Percentiles rank a stretch among this genome's conserved stretches.
These are phyloP conservation scores for Neonectria neomacrospora DNA, from an alignment of 2,329 filamentous ascomycete genomes.

Conservation along the genomic window DNA sequence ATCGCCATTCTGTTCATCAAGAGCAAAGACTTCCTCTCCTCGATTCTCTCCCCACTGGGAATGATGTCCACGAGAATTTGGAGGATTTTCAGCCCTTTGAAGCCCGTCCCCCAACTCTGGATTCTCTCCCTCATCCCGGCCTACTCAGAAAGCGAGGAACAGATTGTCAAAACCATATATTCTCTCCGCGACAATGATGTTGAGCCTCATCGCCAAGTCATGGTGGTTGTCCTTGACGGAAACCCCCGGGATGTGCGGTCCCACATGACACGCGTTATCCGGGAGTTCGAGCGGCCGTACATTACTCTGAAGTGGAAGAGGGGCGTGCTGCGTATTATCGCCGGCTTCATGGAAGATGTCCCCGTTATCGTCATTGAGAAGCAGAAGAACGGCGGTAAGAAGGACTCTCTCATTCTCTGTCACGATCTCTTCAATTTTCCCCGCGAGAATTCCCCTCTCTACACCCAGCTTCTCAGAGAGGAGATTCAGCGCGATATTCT, in stretches of 20 bases:
- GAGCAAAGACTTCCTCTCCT: slow-evolving; percentile 38
- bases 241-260: slow-evolving; percentile 35
- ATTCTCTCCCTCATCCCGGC: slow-evolving; percentile 39
- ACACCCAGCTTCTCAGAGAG: slow-evolving; percentile 33
- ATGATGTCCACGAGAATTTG: slow-evolving; percentile 19
- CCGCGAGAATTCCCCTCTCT: slow-evolving; percentile 32
- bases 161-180: slow-evolving; percentile 40
- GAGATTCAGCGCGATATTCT: slow-evolving; percentile 37
- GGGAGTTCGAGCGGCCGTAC: slow-evolving; percentile 32
- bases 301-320: slow-evolving; percentile 39
- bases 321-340: slow-evolving; percentile 28
- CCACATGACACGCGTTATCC: slow-evolving; percentile 34
- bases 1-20: slow-evolving; percentile 34
- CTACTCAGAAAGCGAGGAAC: slow-evolving; percentile 40
- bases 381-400: slow-evolving; percentile 38
- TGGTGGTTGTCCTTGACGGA: slow-evolving; percentile 36
- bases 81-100: slow-evolving; percentile 18
- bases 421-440: slow-evolving; percentile 39
- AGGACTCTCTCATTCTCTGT: slow-evolving; percentile 35
- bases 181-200: slow-evolving; percentile 37
- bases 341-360: slow-evolving; percentile 38
- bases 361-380: slow-evolving; percentile 39
- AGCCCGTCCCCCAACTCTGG: slow-evolving; percentile 24
- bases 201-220: slow-evolving; percentile 38
- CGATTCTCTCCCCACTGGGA: slow-evolving; percentile 31